phyloP scores from a whole-genome alignment of 2,329 filamentous ascomycete species.

The Raffaelea albimanens region DNA sequence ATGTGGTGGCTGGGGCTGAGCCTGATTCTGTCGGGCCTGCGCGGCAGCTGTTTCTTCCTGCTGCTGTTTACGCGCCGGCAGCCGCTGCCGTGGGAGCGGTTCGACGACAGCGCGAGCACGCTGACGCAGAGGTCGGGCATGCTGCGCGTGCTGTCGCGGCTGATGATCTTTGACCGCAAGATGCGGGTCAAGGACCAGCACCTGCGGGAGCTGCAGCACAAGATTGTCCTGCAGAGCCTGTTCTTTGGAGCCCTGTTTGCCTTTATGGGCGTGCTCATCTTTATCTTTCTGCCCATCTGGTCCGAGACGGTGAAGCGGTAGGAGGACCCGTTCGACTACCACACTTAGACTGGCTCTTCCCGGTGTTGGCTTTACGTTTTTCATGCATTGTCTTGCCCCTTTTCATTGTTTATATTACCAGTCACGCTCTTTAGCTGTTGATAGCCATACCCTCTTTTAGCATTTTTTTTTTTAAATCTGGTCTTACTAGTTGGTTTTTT shows the following conservation, averaged over 20 bases:
- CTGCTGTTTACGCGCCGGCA: conserved; percentile 35
- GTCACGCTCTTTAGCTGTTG: no score
- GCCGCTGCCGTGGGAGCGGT: conserved; percentile 36
- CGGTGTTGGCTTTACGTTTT: background rate
- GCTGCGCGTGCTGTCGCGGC: conserved; percentile 21
- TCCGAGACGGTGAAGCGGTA: conserved; percentile 20
- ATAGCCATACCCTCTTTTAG: no score
- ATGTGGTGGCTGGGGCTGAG: conserved; percentile 35
- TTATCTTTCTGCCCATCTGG: conserved; percentile 35
- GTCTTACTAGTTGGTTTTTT: no score
- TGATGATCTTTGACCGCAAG: conserved; percentile 40
- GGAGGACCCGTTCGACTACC: no score
- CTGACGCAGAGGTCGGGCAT: conserved; percentile 17
- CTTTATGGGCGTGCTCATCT: conserved; percentile 25
- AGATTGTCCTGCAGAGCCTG: conserved; percentile 33
- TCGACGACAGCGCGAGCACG: conserved; percentile 25
- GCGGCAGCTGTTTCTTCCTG: conserved; percentile 38
- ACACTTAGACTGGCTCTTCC: background rate
- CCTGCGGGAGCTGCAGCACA: conserved; percentile 31
- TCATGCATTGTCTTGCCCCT: no score
- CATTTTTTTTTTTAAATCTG: no score
- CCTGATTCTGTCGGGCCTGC: conserved; percentile 31
- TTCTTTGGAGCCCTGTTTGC: conserved; percentile 28
- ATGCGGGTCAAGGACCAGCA: conserved; percentile 33
- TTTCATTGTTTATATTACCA: no score